These are phyloP conservation scores for Diutina pseudorugosa DNA, from an alignment of 1,139 yeast genomes.

Conservation along the genomic window DNA sequence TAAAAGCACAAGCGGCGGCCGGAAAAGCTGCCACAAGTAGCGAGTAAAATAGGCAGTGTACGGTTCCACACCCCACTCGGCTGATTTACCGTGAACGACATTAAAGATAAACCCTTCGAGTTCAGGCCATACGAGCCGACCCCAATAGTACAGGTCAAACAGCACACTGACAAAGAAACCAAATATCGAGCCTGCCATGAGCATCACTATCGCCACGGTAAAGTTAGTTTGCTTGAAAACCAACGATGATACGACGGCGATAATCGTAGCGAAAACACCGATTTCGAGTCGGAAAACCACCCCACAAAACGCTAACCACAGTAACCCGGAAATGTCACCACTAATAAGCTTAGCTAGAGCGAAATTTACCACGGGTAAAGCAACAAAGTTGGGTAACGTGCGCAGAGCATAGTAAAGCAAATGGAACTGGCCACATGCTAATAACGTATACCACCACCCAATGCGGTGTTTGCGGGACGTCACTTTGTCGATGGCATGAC, in stretches of 20 bases:
- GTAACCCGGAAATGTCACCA: constrained; percentile 43
- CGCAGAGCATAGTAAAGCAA: constrained; percentile 65
- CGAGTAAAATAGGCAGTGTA: constrained; percentile 47
- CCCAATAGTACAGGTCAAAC: constrained; percentile 78
- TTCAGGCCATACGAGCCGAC: constrained; percentile 50
- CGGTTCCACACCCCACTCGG: constrained; percentile 82
- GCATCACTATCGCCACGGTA: constrained; percentile 21
- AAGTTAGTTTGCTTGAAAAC: constrained; percentile 34
- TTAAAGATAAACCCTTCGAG: constrained; percentile 60
- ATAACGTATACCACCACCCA: constrained; percentile 48
- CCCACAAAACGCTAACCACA: constrained; percentile 51
- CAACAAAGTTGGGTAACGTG: constrained; percentile 78
- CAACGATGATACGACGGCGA: constrained; percentile 31
- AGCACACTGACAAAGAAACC: constrained; percentile 39
- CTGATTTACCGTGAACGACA: constrained; percentile 58
- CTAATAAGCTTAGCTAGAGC: constrained; percentile 40
- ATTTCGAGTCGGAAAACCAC: constrained; percentile 67
- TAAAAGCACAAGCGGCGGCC: constrained; percentile 52
- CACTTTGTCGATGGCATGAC: constrained; percentile 16
- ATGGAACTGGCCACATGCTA: constrained; percentile 66
- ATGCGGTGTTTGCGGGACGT: constrained; percentile 16
- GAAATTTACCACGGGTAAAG: constrained; percentile 57
- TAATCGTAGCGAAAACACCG: constrained; percentile 38
- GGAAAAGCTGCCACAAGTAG: constrained; percentile 35
- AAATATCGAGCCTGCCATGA: constrained; percentile 38